Evolutionary conservation across 2,329 filamentous ascomycete species (phyloP), one percentile per base, ranked within the genome.

Genomic region (Tolypocladium nubicola): DNA sequence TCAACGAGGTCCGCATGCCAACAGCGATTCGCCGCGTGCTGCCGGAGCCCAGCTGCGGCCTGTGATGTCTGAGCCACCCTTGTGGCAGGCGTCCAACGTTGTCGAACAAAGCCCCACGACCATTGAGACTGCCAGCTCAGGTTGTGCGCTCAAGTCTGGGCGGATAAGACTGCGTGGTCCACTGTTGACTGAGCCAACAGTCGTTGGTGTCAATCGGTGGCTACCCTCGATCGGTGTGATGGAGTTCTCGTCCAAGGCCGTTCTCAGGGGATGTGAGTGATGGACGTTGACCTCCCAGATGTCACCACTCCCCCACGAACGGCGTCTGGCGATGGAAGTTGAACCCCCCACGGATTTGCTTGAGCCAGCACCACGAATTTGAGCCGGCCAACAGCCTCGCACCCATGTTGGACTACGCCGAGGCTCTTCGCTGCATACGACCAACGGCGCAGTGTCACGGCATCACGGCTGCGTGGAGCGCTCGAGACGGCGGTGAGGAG

Each of bases 21-120:
- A 76, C 74, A 4, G 76, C 75, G 53, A 81, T 79, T 63, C 73
- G 76, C 61, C 76, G 74, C 5, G 68, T 30, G 60, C 59, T 65
- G 53, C 66, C 61, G 2, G 73, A 30, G 26, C 47, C 72, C 70
- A 30, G 67, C 67, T 11, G 66, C 64, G 56, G 62, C 61, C 9
- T 60, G 57, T 2, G 61, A 41, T 16, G 61, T 60, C 10, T 64
- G 59, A 7, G 74, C 62, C 19, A 68, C 53, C 73, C 68, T 11
- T 69, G 63, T 1, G 81, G 81, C 2, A 85, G 69, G 16, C 79
- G 71, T 0, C 85, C 85, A 50, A 76, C 66, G 63, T 88, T 83
- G 66, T 88, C 85, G 59, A 87, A 87, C 52, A 82, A 63, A 84
- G 57, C 78, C 74, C 85, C 85, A 88, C 7, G 76, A 1, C 84